These are phyloP conservation scores for Phoenix dactylifera DNA, from an alignment of 176 grass and related monocot species.

Conservation along the genomic window DNA sequence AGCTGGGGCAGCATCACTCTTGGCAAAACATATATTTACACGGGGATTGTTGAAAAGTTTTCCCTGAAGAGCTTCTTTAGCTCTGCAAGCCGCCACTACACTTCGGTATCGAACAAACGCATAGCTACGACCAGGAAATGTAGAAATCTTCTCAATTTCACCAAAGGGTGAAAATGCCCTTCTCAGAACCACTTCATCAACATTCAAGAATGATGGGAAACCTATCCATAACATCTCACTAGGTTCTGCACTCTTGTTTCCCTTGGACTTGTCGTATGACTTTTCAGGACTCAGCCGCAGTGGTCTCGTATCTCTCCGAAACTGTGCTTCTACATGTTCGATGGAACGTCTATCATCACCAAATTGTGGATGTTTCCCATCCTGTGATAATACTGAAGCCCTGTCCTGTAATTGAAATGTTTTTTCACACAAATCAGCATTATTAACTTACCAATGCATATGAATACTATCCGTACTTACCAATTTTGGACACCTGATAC, in stretches of 20 bases:
- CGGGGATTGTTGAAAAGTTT: constrained; percentile 86
- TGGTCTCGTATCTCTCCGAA: constrained; percentile 29
- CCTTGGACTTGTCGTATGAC: constrained; percentile 43
- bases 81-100: constrained; percentile 70
- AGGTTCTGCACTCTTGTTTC: constrained; percentile 55
- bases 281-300: constrained; percentile 50
- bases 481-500: too few relatives aligned
- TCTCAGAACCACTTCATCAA: constrained; percentile 55
- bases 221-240: constrained; percentile 96
- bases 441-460: not conserved
- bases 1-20: constrained; percentile 37
- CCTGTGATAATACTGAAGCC: constrained; percentile 34
- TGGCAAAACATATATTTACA: constrained; percentile 91
- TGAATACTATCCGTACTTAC: too few relatives aligned
- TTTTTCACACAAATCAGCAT: constrained; percentile 33
- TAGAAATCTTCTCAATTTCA: constrained; percentile 64
- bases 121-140: constrained; percentile 81
- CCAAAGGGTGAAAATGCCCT: constrained; percentile 76
- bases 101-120: constrained; percentile 71
- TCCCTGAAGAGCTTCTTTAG: constrained; percentile 92
- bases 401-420: constrained; percentile 78
- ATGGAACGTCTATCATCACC: constrained; percentile 35
- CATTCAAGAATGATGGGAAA: constrained; percentile 55
- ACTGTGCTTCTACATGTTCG: constrained; percentile 19
- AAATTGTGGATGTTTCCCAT: constrained; percentile 43